These are phyloP conservation scores for Hypholoma fasciculare DNA, from an alignment of 768 basidiomycete genomes.

Conservation along the genomic window DNA sequence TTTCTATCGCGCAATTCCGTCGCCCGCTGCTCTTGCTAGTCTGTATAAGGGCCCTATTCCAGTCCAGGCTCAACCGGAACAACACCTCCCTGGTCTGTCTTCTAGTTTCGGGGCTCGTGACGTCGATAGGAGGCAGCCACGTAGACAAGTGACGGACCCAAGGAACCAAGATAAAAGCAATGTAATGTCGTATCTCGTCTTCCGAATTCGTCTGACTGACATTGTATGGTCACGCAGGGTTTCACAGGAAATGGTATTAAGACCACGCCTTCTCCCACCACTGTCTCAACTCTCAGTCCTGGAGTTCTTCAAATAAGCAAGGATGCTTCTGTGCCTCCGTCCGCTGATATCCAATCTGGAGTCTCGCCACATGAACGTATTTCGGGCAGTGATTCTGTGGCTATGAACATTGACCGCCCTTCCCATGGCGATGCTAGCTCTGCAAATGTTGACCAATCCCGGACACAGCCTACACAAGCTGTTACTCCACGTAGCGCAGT, in stretches of 20 bases:
- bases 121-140: no score
- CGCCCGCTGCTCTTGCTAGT: constrained; percentile 62
- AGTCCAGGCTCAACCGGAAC: constrained; percentile 9
- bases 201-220: background rate
- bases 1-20: constrained; percentile 64
- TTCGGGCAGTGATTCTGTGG: background rate
- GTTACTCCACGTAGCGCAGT: background rate
- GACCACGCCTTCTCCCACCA: background rate
- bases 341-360: constrained; percentile 12
- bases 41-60: constrained; percentile 59
- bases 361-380: constrained; percentile 6
- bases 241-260: background rate
- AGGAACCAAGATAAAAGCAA: constrained; percentile 1
- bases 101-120: no score
- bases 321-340: constrained; percentile 12
- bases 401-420: background rate
- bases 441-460: background rate
- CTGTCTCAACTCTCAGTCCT: constrained; percentile 8
- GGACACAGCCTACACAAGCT: background rate
- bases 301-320: constrained; percentile 14
- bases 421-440: background rate
- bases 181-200: background rate
- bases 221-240: no score
- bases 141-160: background rate
- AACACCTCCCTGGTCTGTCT: constrained; percentile 1